phyloP scores from a whole-genome alignment of 2,329 filamentous ascomycete genomes.

The Drechslerella coelobrocha region DNA sequence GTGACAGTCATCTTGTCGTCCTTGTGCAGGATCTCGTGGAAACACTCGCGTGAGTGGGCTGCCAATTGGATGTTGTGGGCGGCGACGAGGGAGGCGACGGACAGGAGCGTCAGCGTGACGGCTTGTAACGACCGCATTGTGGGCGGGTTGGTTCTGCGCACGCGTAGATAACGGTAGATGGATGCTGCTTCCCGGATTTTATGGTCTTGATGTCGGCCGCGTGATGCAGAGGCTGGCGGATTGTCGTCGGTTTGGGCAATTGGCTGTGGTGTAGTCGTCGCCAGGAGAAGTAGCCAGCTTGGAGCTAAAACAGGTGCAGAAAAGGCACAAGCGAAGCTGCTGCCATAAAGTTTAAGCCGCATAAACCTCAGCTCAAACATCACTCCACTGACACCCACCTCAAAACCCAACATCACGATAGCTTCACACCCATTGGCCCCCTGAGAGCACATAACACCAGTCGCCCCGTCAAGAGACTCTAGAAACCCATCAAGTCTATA shows the following conservation, averaged over 20 bases:
- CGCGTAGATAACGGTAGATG: neutral
- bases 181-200: neutral
- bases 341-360: conserved; percentile 32
- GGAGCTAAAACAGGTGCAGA: conserved; percentile 24
- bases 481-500: no score
- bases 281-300: conserved; percentile 49
- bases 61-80: conserved; percentile 97
- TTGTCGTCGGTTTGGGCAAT: neutral
- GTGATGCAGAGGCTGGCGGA: neutral
- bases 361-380: conserved; percentile 2
- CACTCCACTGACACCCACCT: neutral
- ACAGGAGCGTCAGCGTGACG: conserved; percentile 62
- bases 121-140: conserved; percentile 48
- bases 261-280: neutral
- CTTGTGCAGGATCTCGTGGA: conserved; percentile 88
- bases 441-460: no score
- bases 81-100: conserved; percentile 59
- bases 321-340: conserved; percentile 13
- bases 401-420: neutral
- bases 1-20: conserved; percentile 99
- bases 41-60: conserved; percentile 94
- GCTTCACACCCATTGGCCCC: no score
- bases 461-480: no score
- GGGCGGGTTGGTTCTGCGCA: neutral
- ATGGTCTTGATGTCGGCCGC: neutral